These are phyloP conservation scores for Thermochaetoides dissita DNA, from an alignment of 2,329 filamentous ascomycete genomes.

Conservation along the genomic window DNA sequence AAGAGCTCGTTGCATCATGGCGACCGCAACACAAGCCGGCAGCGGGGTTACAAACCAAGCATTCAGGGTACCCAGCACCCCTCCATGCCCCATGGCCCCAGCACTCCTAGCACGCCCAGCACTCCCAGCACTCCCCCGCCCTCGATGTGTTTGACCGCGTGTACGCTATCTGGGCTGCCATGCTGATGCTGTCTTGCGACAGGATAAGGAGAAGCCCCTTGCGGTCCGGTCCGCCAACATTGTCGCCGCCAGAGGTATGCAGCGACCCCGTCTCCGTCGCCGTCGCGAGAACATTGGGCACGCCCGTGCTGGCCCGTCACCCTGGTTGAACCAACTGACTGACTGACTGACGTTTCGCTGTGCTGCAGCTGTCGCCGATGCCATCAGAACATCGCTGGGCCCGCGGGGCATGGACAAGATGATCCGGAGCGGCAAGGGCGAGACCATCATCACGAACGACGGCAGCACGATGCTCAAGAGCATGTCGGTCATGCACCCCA, in stretches of 20 bases:
- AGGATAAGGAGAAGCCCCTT: conserved; percentile 96
- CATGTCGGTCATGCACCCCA: conserved; percentile 99
- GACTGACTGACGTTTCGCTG: too few relatives aligned
- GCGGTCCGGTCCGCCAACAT: conserved; percentile 95
- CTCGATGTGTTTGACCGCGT: too few relatives aligned
- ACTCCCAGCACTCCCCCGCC: too few relatives aligned
- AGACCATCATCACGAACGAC: conserved; percentile 98
- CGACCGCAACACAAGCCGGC: conserved; percentile 29
- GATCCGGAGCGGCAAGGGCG: conserved; percentile 93
- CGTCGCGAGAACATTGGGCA: not conserved
- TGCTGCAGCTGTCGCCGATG: conserved; percentile 74
- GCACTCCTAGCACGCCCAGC: conserved; percentile 5
- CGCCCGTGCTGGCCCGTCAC: conserved; percentile 1
- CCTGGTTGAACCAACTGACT: not conserved
- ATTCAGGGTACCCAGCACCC: conserved; percentile 36
- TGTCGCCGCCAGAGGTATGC: conserved; percentile 79
- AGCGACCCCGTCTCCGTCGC: not conserved
- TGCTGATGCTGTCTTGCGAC: not conserved
- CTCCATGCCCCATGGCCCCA: conserved; percentile 1
- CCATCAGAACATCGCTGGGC: conserved; percentile 89
- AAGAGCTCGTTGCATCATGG: conserved; percentile 21
- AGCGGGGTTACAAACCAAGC: conserved; percentile 36
- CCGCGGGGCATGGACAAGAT: conserved; percentile 99
- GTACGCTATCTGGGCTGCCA: too few relatives aligned
- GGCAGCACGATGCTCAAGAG: conserved; percentile 98